Evolutionary conservation across 31 red algal species (phyloP), one percentile per base, ranked within the genome.

Genomic region (Asparagopsis taxiformis): DNA sequence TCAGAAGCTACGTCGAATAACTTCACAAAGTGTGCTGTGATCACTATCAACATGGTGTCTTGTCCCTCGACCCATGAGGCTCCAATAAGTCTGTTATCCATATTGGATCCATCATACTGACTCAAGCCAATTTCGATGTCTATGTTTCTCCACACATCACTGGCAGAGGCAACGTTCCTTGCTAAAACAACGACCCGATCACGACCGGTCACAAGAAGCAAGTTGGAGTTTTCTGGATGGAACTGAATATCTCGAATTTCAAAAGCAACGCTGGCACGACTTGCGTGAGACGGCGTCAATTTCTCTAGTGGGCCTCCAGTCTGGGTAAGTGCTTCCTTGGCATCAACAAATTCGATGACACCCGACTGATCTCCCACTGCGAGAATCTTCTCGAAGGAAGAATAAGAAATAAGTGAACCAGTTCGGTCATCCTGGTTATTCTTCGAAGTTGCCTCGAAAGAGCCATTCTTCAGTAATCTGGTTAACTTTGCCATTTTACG

Each of bases 1-100:
- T 91, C 88, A 10, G 59, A 23, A 57, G 70, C 50, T 15, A 91
- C 55, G 44, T 91, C 78, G 64, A 91, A 91, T 11, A 91, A 16
- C 65, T 84, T 82, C 39, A 91, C 79, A 71, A 82, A 77, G 11
- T 91, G 35, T 25, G 68, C 41, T 15, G 88, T 82, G 1, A 57
- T 60, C 9, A 82, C 76, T 4, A 90, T 73, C 16, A 90, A 25
- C 9, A 62, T 53, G 10, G 66, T 65, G 20, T 38, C 50, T 29
- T 68, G 34, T 19, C 71, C 75, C 24, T 74, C 75, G 38, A 81
- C 61, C 86, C 86, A 90, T 2, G 50, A 49, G 3, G 36, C 86
- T 15, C 50, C 32, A 29, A 80, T n/a, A 10, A 81, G 28, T 16
- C 15, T n/a, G 60, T 81, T 90, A 24, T 66, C 25, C 13, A 68